Evolutionary conservation across 2,329 filamentous ascomycete species (phyloP), one percentile per base, ranked within the genome.

Genomic region (Claviceps maximensis): DNA sequence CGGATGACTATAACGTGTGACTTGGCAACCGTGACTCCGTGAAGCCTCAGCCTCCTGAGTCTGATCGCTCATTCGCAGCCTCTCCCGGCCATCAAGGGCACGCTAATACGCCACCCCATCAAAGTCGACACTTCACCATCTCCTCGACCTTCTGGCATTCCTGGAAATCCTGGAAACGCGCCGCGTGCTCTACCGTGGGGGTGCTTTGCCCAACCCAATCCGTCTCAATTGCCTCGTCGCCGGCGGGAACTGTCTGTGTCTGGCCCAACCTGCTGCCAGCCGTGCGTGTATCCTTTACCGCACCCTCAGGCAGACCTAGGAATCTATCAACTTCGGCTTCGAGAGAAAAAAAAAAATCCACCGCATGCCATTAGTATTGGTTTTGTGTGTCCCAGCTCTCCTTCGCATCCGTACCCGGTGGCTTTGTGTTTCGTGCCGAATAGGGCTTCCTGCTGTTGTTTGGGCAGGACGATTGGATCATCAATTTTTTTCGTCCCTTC

Each of bases 71-170:
- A 53, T 55, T 59, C 19, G 17, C 38, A 56, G 57, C 53, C 51
- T 50, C 56, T 49, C 50, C 53, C 42, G 53, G 47, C 29, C 50
- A 47, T 49, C 44, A 49, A 53, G 55, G 47, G 49, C 50, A 54
- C 56, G 54, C 52, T 54, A 46, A 47, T 52, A 54, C 56, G 55
- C 57, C 54, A 56, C 57, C 49, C 17, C 41, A 38, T 25, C 49
- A 17, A 21, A 25, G 48, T 55, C 44, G 47, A 49, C 46, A 44
- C 25, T 44, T 53, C 42, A 9, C 48, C 40, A 19, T 21, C 38
- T 31, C 25, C 31, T 36, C 44, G 44, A 29, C 50, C 6, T 15
- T 29, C n/a, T 47, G 44, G 46, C 17, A 36, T 31, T 17, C 41
- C 29, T 15, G 33, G 33, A 36, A 36, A 36, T 36, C 33, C 33